phyloP scores from a whole-genome alignment of 257 asterid genomes.

The Solanum paucissectum region DNA sequence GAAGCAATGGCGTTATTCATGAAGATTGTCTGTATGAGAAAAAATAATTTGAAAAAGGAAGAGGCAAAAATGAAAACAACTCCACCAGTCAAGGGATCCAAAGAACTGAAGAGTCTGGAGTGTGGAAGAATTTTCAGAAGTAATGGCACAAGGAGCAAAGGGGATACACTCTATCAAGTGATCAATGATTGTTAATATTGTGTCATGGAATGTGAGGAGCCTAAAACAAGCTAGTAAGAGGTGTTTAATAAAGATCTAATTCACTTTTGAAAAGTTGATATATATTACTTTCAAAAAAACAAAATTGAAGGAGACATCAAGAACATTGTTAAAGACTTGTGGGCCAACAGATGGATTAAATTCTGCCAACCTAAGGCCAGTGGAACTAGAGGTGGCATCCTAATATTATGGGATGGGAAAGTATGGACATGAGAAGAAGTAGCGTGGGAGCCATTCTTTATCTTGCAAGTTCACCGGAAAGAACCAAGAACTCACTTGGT shows the following conservation, averaged over 20 bases:
- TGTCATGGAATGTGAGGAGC: neutral
- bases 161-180: neutral
- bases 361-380: neutral
- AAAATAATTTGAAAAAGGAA: neutral
- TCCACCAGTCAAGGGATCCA: neutral
- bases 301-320: neutral
- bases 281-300: neutral
- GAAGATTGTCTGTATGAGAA: neutral
- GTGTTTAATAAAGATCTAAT: neutral
- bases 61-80: neutral
- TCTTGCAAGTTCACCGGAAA: neutral
- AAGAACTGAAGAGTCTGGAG: neutral
- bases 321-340: neutral
- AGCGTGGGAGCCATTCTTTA: neutral
- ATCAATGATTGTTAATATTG: neutral
- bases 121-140: neutral
- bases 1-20: neutral
- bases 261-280: neutral
- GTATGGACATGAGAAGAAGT: neutral
- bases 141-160: neutral
- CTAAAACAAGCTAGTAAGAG: neutral
- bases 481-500: neutral
- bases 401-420: neutral
- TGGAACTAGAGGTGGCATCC: neutral
- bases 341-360: neutral